phyloP scores from a whole-genome alignment of 1,284 basidiomycete genomes.

The Sphaerobolus stellatus region DNA sequence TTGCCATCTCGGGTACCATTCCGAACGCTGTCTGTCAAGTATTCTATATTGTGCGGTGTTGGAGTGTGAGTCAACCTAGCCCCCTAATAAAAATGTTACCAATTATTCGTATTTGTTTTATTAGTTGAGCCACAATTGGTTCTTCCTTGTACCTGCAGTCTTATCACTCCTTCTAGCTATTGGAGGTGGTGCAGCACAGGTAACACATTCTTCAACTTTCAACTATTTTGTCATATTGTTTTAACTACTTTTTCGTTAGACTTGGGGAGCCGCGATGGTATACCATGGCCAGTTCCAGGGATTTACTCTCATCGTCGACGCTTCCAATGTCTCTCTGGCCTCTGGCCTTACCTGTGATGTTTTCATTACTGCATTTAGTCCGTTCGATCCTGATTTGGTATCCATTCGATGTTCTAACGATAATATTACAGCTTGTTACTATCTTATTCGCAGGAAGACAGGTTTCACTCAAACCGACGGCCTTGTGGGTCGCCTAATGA shows the following conservation, averaged over 20 bases:
- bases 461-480: neutral
- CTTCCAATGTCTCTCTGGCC: constrained; percentile 2
- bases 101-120: neutral
- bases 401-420: neutral
- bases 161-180: neutral
- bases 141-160: constrained; percentile 2
- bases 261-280: constrained; percentile 1
- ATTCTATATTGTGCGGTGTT: constrained; percentile 7
- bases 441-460: constrained; percentile 2
- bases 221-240: neutral
- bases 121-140: constrained; percentile 6
- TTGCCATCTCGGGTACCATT: constrained; percentile 1
- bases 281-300: neutral
- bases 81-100: neutral
- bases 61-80: neutral
- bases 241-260: neutral
- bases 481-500: constrained; percentile 3
- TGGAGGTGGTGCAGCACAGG: neutral
- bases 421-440: neutral
- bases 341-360: constrained; percentile 6
- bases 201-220: neutral
- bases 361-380: constrained; percentile 10
- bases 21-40: constrained; percentile 7
- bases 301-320: neutral
- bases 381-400: neutral